A percentile compares a stretch with the other conserved stretches of the same genome.
phyloP scores from a whole-genome alignment of 768 basidiomycete species.

The Trametes cinnabarina region DNA sequence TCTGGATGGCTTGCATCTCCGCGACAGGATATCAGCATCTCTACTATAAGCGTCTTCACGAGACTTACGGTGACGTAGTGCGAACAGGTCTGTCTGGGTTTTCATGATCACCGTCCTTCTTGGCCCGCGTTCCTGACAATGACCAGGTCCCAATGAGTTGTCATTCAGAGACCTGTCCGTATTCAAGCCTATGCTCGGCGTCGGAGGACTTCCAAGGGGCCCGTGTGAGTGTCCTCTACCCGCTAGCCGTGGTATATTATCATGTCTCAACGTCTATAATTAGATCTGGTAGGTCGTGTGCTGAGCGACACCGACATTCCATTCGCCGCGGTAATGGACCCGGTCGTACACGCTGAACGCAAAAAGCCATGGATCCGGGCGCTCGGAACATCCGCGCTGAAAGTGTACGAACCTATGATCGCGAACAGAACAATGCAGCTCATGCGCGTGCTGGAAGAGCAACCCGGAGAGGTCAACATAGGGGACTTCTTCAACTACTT shows the following conservation, averaged over 20 bases:
- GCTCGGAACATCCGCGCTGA: conserved; percentile 44
- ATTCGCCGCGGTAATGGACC: conserved; percentile 1
- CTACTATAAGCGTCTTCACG: conserved; percentile 31
- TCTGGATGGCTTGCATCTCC: conserved; percentile 25
- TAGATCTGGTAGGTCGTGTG: background rate
- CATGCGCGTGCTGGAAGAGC: conserved; percentile 33
- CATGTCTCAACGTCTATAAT: too few relatives aligned
- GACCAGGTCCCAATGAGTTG: too few relatives aligned
- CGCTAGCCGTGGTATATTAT: too few relatives aligned
- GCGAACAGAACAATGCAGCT: conserved; percentile 39
- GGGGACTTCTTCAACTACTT: conserved; percentile 41
- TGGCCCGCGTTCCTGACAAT: too few relatives aligned
- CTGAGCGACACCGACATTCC: conserved; percentile 1
- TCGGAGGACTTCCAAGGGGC: too few relatives aligned
- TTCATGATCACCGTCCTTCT: too few relatives aligned
- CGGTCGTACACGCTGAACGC: conserved; percentile 41
- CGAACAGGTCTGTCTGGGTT: conserved; percentile 32
- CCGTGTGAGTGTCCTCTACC: too few relatives aligned
- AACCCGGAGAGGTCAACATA: conserved; percentile 29
- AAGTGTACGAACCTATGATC: conserved; percentile 44
- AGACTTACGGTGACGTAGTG: conserved; percentile 25
- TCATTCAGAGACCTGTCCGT: too few relatives aligned
- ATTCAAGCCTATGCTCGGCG: too few relatives aligned
- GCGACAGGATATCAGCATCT: conserved; percentile 29
- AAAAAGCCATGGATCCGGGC: conserved; percentile 51